These are phyloP conservation scores for Allium sativum DNA, from an alignment of 106 monocot species.

Conservation along the genomic window DNA sequence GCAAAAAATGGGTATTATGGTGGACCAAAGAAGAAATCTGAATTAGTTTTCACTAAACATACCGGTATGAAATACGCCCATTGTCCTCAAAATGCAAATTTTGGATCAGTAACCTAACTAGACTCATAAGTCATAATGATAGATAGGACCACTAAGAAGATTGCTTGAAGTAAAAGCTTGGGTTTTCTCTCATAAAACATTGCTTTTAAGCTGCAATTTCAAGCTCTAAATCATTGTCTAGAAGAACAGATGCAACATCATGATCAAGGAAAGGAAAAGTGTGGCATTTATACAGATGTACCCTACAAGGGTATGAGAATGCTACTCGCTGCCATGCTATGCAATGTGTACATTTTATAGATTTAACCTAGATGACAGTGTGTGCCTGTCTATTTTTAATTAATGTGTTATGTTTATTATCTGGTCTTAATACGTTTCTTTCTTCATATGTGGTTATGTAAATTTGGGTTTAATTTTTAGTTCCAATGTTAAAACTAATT, in stretches of 20 bases:
- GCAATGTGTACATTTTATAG: no score
- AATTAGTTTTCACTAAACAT: no score
- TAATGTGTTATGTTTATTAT: no score
- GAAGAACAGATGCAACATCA: slow-evolving; percentile 61
- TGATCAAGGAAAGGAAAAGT: slow-evolving; percentile 86
- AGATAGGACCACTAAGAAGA: slow-evolving; percentile 84
- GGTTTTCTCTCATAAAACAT: slow-evolving; percentile 89
- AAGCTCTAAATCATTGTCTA: slow-evolving; percentile 65
- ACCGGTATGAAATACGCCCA: slow-evolving; percentile 26
- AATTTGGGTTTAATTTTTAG: no score
- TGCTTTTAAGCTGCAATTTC: slow-evolving; percentile 86
- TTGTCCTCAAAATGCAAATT: slow-evolving; percentile 96
- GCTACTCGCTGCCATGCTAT: slow-evolving; percentile 50
- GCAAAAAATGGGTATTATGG: no score
- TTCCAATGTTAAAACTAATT: no score
- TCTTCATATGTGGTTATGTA: no score
- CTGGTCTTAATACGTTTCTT: no score
- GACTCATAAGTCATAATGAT: slow-evolving; percentile 87
- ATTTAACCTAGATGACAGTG: no score
- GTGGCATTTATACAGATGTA: slow-evolving; percentile 53
- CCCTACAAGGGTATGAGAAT: slow-evolving; percentile 71
- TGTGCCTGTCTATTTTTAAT: no score
- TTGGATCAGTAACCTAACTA: slow-evolving; percentile 93
- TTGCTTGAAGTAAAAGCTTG: slow-evolving; percentile 97
- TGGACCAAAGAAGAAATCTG: no score